phyloP scores from a whole-genome alignment of 164 flowering plant genomes.

The Umbellularia californica region DNA sequence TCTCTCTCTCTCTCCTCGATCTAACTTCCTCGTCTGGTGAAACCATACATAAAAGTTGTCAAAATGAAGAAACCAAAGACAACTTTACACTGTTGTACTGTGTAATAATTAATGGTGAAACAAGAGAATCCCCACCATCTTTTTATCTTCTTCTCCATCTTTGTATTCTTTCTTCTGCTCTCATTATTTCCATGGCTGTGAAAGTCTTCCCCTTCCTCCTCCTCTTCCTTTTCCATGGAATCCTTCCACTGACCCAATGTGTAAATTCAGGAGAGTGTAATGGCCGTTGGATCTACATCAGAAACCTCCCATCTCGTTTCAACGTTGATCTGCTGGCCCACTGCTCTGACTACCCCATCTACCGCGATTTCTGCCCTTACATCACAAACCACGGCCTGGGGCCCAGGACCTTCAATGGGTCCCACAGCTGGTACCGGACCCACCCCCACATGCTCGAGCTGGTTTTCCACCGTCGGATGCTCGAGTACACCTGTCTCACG shows the following conservation, averaged over 20 bases:
- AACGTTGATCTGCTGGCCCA: slow-evolving; percentile 63
- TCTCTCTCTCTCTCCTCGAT: too few relatives aligned
- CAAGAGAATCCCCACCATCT: neutral
- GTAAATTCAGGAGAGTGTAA: slow-evolving; percentile 33
- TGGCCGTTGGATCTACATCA: slow-evolving; percentile 63
- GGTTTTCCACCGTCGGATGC: slow-evolving; percentile 80
- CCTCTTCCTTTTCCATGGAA: neutral
- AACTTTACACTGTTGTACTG: too few relatives aligned
- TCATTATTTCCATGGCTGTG: neutral
- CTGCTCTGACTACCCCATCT: slow-evolving; percentile 68
- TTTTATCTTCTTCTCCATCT: neutral
- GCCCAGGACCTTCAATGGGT: slow-evolving; percentile 69
- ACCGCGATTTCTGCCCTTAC: slow-evolving; percentile 64
- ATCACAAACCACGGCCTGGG: slow-evolving; percentile 85
- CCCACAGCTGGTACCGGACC: slow-evolving; percentile 88
- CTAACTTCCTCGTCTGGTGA: too few relatives aligned
- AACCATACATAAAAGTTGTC: too few relatives aligned
- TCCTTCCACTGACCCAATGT: neutral
- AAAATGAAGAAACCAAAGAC: too few relatives aligned
- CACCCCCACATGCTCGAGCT: slow-evolving; percentile 74
- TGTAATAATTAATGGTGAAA: neutral
- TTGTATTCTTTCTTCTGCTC: neutral
- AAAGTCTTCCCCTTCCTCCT: neutral
- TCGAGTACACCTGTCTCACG: slow-evolving; percentile 86
- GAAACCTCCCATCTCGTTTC: slow-evolving; percentile 76